phyloP scores from a whole-genome alignment of 2,329 filamentous ascomycete species.

The Aspergillus sp. region DNA sequence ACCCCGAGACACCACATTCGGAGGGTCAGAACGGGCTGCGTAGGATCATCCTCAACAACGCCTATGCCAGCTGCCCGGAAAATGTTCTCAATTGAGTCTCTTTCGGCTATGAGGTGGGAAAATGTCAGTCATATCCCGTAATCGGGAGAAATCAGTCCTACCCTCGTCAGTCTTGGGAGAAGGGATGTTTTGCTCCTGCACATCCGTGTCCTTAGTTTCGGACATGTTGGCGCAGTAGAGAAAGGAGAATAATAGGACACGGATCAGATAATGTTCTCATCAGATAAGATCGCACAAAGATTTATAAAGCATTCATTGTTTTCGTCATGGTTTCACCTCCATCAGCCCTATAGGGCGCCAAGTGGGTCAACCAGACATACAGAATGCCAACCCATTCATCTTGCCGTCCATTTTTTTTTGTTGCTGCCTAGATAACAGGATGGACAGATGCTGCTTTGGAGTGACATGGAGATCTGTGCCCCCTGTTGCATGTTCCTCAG shows the following conservation, averaged over 20 bases:
- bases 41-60: slow-evolving; percentile 51
- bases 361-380: too few relatives aligned
- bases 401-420: too few relatives aligned
- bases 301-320: too few relatives aligned
- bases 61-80: slow-evolving; percentile 41
- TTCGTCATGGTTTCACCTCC: too few relatives aligned
- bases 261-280: slow-evolving; percentile 22
- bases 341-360: too few relatives aligned
- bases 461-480: too few relatives aligned
- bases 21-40: slow-evolving; percentile 28
- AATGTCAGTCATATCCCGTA: neutral
- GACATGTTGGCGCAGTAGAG: neutral
- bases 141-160: neutral
- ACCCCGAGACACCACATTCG: slow-evolving; percentile 18
- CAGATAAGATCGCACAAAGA: slow-evolving; percentile 19
- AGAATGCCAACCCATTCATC: too few relatives aligned
- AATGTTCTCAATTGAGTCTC: slow-evolving; percentile 9
- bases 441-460: too few relatives aligned
- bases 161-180: neutral
- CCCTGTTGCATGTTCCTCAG: too few relatives aligned
- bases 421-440: too few relatives aligned
- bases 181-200: neutral
- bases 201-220: neutral
- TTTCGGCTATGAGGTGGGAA: neutral
- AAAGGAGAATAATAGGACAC: neutral